Percentiles rank a stretch among this genome's conserved stretches.
Evolutionary conservation across 2,329 filamentous ascomycete genomes (phyloP).

Genomic region (Fusarium sterilihyphosum): DNA sequence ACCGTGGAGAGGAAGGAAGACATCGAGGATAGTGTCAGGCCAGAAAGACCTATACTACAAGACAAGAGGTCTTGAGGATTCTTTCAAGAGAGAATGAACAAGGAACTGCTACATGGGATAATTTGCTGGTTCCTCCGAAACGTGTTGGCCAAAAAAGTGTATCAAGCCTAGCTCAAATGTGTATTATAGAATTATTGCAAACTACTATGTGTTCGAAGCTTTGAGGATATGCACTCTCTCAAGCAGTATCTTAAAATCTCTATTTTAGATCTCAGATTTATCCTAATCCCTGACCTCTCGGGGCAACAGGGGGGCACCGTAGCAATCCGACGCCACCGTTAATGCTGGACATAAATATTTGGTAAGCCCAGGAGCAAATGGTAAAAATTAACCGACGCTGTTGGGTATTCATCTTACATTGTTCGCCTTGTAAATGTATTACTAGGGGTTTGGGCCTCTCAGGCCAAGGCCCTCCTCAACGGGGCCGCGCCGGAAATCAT

Average conservation of each 20-base stretch:
- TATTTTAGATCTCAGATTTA: neutral
- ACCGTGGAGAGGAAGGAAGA: neutral
- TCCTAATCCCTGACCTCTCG: neutral
- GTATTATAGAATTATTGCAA: fast-evolving
- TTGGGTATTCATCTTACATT: neutral
- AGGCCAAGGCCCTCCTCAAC: neutral
- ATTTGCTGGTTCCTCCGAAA: neutral
- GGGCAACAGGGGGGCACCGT: too few species aligned
- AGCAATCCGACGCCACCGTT: neutral
- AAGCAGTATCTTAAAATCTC: neutral
- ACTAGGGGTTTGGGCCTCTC: neutral
- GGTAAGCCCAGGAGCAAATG: fast-evolving
- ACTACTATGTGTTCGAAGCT: fast-evolving
- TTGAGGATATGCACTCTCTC: too few species aligned
- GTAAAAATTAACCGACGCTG: too few species aligned
- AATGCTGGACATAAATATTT: neutral
- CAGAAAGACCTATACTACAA: too few species aligned
- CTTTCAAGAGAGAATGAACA: fast-evolving
- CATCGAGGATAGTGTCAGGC: neutral
- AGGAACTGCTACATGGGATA: neutral
- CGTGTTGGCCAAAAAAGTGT: fast-evolving
- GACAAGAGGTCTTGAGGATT: neutral
- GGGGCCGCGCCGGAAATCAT: neutral
- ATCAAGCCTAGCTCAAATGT: too few species aligned
- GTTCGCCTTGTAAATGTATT: neutral